Conservation (phyloP, 306 rosid species). For the Macrotyloma uniflorum region DNA sequence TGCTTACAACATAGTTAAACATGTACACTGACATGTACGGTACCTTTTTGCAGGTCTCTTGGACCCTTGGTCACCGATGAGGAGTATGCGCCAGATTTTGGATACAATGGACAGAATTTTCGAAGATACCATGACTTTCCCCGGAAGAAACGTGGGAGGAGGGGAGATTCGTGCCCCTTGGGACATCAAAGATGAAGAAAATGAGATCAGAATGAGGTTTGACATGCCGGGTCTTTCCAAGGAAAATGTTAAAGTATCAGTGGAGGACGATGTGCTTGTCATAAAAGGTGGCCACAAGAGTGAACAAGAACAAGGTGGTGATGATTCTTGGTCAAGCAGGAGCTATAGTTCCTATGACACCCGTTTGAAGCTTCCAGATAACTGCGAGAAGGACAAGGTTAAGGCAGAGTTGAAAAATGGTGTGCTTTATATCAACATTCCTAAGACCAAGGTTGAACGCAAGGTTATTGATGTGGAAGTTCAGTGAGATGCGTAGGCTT, state of each 20-base stretch:
- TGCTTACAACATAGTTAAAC: constrained; percentile 12
- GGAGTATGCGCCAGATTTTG: constrained; percentile 80
- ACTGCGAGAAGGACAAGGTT: constrained; percentile 67
- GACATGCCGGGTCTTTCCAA: constrained; percentile 93
- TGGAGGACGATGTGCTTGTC: constrained; percentile 68
- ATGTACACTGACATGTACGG: not conserved
- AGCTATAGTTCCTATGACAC: constrained; percentile 60
- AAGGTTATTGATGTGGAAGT: constrained; percentile 71
- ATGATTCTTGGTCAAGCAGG: constrained; percentile 54
- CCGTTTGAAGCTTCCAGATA: constrained; percentile 66
- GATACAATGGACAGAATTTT: constrained; percentile 70
- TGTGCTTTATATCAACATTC: constrained; percentile 74
- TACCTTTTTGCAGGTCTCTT: constrained; percentile 51
- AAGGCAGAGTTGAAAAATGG: constrained; percentile 83
- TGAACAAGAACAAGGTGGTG: constrained; percentile 48
- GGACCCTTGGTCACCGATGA: constrained; percentile 79
- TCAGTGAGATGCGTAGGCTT: constrained; percentile 44
- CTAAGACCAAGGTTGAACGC: constrained; percentile 71
- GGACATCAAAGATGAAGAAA: constrained; percentile 75
- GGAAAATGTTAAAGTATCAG: constrained; percentile 70
- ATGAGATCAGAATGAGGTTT: constrained; percentile 69
- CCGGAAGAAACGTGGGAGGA: constrained; percentile 50
- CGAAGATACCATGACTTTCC: constrained; percentile 54
- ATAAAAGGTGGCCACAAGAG: constrained; percentile 53
- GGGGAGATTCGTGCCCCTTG: constrained; percentile 66